Conservation (phyloP, 75 land plant genomes). For the Chamaecyparis obtusa region DNA sequence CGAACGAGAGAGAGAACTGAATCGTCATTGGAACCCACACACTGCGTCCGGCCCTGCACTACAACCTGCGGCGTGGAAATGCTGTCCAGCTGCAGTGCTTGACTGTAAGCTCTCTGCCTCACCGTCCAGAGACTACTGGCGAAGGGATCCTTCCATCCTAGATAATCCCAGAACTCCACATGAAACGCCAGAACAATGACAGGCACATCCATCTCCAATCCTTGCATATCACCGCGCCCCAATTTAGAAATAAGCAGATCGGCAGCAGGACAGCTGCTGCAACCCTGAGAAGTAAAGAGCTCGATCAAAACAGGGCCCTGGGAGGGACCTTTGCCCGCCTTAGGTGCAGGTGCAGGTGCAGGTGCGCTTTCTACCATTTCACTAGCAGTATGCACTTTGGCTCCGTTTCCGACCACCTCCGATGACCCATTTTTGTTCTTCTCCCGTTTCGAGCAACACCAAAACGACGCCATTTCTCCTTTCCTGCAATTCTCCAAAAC, state of each 20-base stretch:
- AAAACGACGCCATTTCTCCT: neutral
- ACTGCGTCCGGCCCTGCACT: conserved; percentile 64
- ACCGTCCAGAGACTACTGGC: conserved; percentile 81
- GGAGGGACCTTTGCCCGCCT: conserved; percentile 19
- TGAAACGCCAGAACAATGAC: conserved; percentile 70
- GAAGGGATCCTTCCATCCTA: conserved; percentile 91
- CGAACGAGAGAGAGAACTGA: conserved; percentile 36
- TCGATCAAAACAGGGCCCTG: conserved; percentile 69
- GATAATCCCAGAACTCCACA: conserved; percentile 91
- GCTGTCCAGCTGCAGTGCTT: conserved; percentile 67
- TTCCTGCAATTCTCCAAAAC: neutral
- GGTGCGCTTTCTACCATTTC: neutral
- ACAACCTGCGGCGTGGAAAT: conserved; percentile 86
- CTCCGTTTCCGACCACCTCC: neutral
- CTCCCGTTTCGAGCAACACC: neutral
- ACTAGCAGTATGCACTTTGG: conserved; percentile 8
- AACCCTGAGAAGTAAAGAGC: conserved; percentile 93
- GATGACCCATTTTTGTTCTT: neutral
- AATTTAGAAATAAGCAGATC: conserved; percentile 70
- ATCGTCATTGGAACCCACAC: conserved; percentile 56
- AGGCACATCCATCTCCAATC: conserved; percentile 22
- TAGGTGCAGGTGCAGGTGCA: neutral
- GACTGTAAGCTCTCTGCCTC: conserved; percentile 80
- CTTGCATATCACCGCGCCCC: conserved; percentile 47
- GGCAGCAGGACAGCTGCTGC: conserved; percentile 70